These are phyloP conservation scores for Phytophthora chlamydospora DNA, from an alignment of 352 stramenopile species.

Conservation along the genomic window DNA sequence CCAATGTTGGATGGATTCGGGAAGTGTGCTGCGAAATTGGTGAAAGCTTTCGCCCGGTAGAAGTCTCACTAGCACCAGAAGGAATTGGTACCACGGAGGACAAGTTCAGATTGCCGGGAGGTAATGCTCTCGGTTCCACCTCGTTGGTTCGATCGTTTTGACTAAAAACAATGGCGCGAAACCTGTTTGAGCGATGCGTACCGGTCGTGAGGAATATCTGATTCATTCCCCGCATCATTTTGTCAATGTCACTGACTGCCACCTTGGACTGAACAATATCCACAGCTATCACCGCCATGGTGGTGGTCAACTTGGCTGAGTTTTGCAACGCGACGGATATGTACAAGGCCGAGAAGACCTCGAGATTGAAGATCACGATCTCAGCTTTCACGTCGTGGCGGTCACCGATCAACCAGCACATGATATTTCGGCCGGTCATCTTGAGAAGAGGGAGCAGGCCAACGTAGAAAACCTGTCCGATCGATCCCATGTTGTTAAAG, in stretches of 20 bases:
- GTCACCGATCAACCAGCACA: conserved; percentile 6
- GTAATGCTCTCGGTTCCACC: no score
- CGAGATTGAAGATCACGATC: conserved; percentile 11
- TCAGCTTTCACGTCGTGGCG: conserved; percentile 2
- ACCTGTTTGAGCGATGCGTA: not conserved
- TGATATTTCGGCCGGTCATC: conserved; percentile 1
- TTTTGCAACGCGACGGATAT: conserved; percentile 9
- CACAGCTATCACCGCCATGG: not conserved
- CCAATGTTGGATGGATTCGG: no score
- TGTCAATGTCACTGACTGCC: conserved; percentile 2
- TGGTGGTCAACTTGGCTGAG: not conserved
- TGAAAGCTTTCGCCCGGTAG: no score
- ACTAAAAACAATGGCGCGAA: not conserved
- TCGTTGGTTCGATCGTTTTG: not conserved
- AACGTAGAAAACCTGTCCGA: conserved; percentile 4
- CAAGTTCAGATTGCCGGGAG: no score
- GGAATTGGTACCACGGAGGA: no score
- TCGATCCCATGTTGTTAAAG: not conserved
- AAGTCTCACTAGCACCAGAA: no score
- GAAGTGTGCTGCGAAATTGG: no score
- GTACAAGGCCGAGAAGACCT: conserved; percentile 5
- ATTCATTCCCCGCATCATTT: conserved; percentile 4
- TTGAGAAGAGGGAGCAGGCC: conserved; percentile 3
- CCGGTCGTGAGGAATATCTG: not conserved
- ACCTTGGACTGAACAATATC: conserved; percentile 2